Conservation (phyloP, 2,329 filamentous ascomycete species). For the Phoma herbarum region DNA sequence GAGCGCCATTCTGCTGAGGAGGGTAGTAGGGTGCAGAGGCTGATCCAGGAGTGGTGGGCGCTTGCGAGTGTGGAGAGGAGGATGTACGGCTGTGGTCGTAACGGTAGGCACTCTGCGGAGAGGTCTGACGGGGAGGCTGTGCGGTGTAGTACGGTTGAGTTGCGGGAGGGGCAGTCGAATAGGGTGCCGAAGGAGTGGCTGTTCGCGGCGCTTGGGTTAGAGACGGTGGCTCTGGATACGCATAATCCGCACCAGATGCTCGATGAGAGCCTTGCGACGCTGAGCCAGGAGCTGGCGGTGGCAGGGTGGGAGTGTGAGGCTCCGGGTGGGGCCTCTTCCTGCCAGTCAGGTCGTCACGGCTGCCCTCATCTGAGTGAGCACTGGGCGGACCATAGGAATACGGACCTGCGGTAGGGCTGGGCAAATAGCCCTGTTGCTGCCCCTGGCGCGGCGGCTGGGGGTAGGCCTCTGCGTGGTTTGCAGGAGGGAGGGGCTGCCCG, state of each 20-base stretch:
- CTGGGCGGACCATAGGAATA: slow-evolving; percentile 50
- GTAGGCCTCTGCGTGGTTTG: slow-evolving; percentile 47
- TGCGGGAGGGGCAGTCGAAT: slow-evolving; percentile 49
- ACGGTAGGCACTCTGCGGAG: slow-evolving; percentile 54
- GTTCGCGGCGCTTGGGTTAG: slow-evolving; percentile 57
- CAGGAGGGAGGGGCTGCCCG: slow-evolving; percentile 58
- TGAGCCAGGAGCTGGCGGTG: slow-evolving; percentile 58
- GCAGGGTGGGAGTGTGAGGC: slow-evolving; percentile 61
- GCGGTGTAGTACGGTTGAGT: slow-evolving; percentile 53
- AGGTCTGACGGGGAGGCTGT: slow-evolving; percentile 52
- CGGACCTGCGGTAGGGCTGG: slow-evolving; percentile 56
- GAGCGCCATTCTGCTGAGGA: slow-evolving; percentile 38
- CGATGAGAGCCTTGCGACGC: slow-evolving; percentile 53
- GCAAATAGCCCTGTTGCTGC: slow-evolving; percentile 54
- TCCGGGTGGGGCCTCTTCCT: slow-evolving; percentile 59
- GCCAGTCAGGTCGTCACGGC: slow-evolving; percentile 51
- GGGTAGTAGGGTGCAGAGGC: slow-evolving; percentile 47
- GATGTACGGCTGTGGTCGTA: slow-evolving; percentile 54
- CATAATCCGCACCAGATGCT: slow-evolving; percentile 49
- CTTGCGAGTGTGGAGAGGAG: slow-evolving; percentile 54
- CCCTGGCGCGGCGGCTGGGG: slow-evolving; percentile 47
- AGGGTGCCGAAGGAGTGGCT: slow-evolving; percentile 53
- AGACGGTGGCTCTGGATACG: slow-evolving; percentile 55
- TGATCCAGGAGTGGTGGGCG: slow-evolving; percentile 47
- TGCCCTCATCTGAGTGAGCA: slow-evolving; percentile 50